A percentile compares a stretch with the other conserved stretches of the same genome.
Conservation (phyloP, 306 rosid genomes). For the Spatholobus suberectus region DNA sequence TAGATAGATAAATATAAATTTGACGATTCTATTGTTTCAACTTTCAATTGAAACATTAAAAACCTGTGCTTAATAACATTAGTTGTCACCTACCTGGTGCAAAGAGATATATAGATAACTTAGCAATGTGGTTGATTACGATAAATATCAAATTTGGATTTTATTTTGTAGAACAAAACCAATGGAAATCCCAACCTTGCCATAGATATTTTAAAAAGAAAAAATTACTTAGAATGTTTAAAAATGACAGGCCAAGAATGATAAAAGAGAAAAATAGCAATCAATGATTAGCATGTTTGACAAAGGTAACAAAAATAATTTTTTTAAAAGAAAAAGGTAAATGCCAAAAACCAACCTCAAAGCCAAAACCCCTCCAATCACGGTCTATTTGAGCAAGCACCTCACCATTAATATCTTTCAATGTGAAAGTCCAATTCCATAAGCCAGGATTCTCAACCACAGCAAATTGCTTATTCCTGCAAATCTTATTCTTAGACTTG, state of each 20-base stretch:
- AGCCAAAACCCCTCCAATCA: conserved; percentile 98
- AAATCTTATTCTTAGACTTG: conserved; percentile 44
- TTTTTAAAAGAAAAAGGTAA: not conserved
- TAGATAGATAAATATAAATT: not conserved
- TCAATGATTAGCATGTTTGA: conserved; percentile 17
- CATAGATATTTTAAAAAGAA: not conserved
- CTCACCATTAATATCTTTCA: conserved; percentile 77
- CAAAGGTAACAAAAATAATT: not conserved
- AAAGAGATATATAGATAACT: conserved; percentile 6
- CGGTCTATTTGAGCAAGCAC: conserved; percentile 94
- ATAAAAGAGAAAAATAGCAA: conserved; percentile 20
- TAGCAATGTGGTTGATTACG: not conserved
- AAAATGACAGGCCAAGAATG: not conserved
- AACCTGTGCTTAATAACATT: not conserved
- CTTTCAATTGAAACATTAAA: not conserved
- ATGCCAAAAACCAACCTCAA: conserved; percentile 73
- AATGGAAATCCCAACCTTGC: not conserved
- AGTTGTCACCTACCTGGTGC: not conserved
- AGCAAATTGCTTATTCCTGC: conserved; percentile 87
- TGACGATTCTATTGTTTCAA: not conserved
- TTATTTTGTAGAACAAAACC: conserved; percentile 34
- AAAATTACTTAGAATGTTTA: not conserved
- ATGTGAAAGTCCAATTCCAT: conserved; percentile 96
- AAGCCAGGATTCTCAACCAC: conserved; percentile 97
- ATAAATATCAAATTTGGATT: conserved; percentile 15